Evolutionary conservation across 2,329 filamentous ascomycete genomes (phyloP).

Genomic region (Zymoseptoria passerinii): DNA sequence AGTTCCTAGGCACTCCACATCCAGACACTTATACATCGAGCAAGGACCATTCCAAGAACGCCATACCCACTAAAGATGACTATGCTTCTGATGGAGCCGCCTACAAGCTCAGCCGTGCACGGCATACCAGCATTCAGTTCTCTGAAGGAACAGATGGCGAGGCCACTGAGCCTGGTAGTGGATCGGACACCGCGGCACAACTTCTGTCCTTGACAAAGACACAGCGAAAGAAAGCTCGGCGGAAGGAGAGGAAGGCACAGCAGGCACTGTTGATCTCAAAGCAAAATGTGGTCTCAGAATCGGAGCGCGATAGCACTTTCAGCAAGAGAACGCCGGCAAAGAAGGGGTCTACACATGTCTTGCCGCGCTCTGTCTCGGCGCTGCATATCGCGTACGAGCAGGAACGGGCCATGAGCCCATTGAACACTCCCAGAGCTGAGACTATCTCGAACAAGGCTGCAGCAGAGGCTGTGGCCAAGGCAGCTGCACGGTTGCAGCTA

Average conservation of each 20-base stretch:
- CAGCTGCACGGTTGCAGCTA: constrained; percentile 9
- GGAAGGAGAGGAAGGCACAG: constrained; percentile 24
- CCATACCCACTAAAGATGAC: constrained; percentile 22
- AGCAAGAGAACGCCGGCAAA: constrained; percentile 28
- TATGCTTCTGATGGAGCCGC: constrained; percentile 40
- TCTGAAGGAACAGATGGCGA: constrained; percentile 19
- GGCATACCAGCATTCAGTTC: constrained; percentile 2
- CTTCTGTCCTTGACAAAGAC: not conserved
- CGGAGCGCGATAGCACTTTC: constrained; percentile 24
- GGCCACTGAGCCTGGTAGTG: not conserved
- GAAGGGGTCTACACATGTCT: constrained; percentile 29
- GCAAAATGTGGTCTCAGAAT: constrained; percentile 25
- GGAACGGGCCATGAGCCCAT: not conserved
- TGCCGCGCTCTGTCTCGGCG: not conserved
- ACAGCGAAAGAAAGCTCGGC: constrained; percentile 29
- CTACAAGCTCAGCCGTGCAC: constrained; percentile 14
- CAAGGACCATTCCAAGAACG: not conserved
- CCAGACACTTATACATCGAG: not conserved
- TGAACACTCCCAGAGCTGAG: not conserved
- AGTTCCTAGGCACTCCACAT: constrained; percentile 33
- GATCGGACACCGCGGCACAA: not conserved
- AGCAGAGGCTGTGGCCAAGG: constrained; percentile 13
- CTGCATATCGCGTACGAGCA: not conserved
- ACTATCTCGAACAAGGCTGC: not conserved
- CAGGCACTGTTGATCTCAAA: constrained; percentile 14